These are phyloP conservation scores for Elongisporangium undulatum DNA, from an alignment of 352 stramenopile genomes.

Conservation along the genomic window DNA sequence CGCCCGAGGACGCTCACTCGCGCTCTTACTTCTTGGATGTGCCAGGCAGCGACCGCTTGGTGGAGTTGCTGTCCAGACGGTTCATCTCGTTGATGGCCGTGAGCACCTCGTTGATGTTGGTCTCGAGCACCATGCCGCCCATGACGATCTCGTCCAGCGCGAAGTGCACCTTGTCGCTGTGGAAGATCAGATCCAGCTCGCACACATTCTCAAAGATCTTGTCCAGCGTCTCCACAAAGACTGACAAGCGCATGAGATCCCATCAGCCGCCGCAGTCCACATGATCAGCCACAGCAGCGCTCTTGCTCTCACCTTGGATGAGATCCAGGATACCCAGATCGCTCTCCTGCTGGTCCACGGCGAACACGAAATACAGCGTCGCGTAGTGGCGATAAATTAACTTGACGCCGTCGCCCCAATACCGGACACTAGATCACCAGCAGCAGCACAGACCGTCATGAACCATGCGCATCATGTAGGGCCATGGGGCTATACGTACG, in stretches of 20 bases:
- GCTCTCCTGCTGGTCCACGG: constrained; percentile 97
- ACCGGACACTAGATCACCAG: constrained; percentile 77
- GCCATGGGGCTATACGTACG: constrained; percentile 38
- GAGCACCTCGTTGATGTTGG: constrained; percentile 98
- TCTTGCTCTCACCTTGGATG: constrained; percentile 92
- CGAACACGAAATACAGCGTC: constrained; percentile 99
- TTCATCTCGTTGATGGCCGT: constrained; percentile 97
- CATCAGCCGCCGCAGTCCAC: too few species aligned
- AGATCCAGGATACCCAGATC: constrained; percentile 99
- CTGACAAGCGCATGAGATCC: constrained; percentile 19
- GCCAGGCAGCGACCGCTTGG: constrained; percentile 69
- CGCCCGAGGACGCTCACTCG: background rate
- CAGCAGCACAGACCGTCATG: background rate
- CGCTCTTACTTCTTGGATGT: constrained; percentile 55
- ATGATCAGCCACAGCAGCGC: too few species aligned
- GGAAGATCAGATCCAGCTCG: constrained; percentile 99
- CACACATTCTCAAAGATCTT: constrained; percentile 99
- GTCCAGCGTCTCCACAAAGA: constrained; percentile 95
- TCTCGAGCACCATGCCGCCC: constrained; percentile 99
- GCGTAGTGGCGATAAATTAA: constrained; percentile 99
- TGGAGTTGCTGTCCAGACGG: constrained; percentile 86
- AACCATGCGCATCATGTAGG: constrained; percentile 3
- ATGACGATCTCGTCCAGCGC: constrained; percentile 99
- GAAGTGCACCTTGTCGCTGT: constrained; percentile 97
- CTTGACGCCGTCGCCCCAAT: constrained; percentile 97